Percentiles rank a stretch among this genome's conserved stretches.
phyloP scores from a whole-genome alignment of 73 alveolate genomes.

The Paramecium primaurelia region DNA sequence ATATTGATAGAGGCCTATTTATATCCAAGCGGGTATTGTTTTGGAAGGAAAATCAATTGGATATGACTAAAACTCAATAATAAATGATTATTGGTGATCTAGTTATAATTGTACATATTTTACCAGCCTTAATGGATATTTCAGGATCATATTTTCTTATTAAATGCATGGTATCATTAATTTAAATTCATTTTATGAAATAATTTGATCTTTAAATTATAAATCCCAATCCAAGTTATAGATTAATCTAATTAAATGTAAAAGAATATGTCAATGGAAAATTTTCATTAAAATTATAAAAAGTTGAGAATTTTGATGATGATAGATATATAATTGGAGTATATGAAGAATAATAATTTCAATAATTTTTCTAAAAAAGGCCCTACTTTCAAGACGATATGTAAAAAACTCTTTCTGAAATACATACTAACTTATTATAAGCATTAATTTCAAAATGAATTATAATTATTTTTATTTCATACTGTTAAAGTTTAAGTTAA shows the following conservation, averaged over 20 bases:
- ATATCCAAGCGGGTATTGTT: conserved; percentile 5
- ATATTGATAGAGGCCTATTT: conserved; percentile 37
- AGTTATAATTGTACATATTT: not conserved
- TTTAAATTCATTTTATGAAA: conserved; percentile 21
- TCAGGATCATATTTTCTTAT: conserved; percentile 9
- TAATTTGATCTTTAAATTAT: not conserved
- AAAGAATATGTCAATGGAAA: not conserved
- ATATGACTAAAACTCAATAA: conserved; percentile 29
- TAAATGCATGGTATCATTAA: not conserved
- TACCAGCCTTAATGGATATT: not conserved
- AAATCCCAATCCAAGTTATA: not conserved
- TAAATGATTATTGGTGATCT: not conserved
- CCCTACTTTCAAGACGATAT: conserved; percentile 12
- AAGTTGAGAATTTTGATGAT: not conserved
- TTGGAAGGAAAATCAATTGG: conserved; percentile 28
- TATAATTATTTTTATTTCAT: not conserved
- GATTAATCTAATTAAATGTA: not conserved
- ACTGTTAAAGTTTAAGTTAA: not conserved
- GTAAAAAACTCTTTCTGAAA: not conserved
- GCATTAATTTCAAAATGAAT: not conserved
- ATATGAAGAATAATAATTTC: not conserved
- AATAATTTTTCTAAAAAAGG: not conserved
- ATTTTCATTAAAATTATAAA: not conserved
- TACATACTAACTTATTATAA: not conserved
- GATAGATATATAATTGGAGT: conserved; percentile 23